Percentiles rank a stretch among this genome's conserved stretches.
phyloP scores from a whole-genome alignment of 257 asterid genomes.

The Solanum corneliomulleri region DNA sequence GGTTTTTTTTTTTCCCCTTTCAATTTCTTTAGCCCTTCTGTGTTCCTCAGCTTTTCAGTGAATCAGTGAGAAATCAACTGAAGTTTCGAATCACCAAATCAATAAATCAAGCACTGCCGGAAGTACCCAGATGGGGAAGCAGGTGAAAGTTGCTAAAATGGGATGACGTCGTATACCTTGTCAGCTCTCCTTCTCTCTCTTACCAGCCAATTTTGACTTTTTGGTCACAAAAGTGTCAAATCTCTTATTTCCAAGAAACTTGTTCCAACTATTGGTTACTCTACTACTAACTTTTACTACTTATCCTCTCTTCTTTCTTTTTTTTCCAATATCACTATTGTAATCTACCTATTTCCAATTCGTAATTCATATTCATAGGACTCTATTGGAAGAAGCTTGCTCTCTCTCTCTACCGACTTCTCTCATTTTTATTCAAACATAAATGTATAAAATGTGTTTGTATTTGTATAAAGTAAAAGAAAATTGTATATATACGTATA shows the following conservation, averaged over 20 bases:
- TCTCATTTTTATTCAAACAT: no score
- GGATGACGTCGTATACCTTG: not conserved
- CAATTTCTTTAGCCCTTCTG: not conserved
- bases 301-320: no score
- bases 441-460: fast-evolving
- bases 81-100: not conserved
- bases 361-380: no score
- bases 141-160: not conserved
- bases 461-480: fast-evolving
- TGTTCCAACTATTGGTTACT: not conserved
- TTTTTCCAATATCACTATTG: no score
- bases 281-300: not conserved
- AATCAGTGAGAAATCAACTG: not conserved
- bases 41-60: not conserved
- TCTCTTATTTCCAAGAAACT: not conserved
- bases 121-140: not conserved
- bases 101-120: not conserved
- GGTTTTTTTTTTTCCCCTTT: not conserved
- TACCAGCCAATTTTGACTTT: not conserved
- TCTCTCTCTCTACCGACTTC: no score
- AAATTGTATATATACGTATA: no score
- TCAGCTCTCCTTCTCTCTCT: not conserved
- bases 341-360: no score
- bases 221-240: not conserved
- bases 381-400: no score